Evolutionary conservation across 1,139 yeast species (phyloP), one percentile per base, ranked within the genome.

Genomic region (Kazachstania sp.): DNA sequence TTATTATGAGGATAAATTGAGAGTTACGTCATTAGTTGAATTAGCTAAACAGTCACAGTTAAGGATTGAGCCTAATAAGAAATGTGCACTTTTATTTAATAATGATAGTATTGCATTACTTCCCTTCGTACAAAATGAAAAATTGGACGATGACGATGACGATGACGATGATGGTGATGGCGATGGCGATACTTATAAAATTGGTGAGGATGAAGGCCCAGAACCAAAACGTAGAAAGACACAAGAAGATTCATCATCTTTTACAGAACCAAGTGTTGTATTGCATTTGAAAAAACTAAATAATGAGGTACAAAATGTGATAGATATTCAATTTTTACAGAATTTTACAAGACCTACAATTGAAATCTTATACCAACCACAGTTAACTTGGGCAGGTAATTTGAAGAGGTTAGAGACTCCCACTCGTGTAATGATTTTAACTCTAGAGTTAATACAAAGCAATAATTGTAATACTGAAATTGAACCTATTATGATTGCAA

Each of bases 281-380:
- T 65, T 84, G 34, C 75, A 77, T 50, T 81, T 84, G 1, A 69
- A 75, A 9, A 69, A 74, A 36, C 69, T 87, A 40, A 81, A 82
- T 54, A 66, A 78, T 1, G 71, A 76, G 6, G 72, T 87, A 47
- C 78, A 83, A 8, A 73, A 77, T 50, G 74, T 88, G 23, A 69
- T 83, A 4, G 94, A 83, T 59, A 70, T 83, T 57, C 79, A 78
- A 46, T 87, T 83, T 59, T 69, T 88, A 44, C 66, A 79, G 58
- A 83, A 83, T 48, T 88, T 85, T 60, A 69, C 83, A 49, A 90
- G 82, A 52, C 95, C 96, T 0, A 86, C 96, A 0, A 60, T 88
- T 35, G 95, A 87, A 0, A 71, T 88, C 11, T 62, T 86, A 39
- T 82, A 80, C 50, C 80, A 80, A 53, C 78, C 81, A 34, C 68